phyloP scores from a whole-genome alignment of 2,329 filamentous ascomycete species.

The Fusarium mangiferae region DNA sequence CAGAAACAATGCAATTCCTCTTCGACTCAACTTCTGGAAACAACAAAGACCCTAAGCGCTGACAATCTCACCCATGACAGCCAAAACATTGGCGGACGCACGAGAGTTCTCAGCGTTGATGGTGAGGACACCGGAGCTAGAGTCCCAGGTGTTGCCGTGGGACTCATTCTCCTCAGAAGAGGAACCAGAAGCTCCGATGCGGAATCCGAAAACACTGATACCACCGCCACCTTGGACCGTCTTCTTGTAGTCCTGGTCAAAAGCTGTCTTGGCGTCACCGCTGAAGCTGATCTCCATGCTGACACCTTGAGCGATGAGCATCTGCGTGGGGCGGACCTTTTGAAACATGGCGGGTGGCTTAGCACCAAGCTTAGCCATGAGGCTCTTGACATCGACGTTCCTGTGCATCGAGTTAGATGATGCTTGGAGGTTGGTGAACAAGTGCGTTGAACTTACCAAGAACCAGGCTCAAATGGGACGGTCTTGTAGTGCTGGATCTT shows the following conservation, averaged over 20 bases:
- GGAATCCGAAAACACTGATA: background rate
- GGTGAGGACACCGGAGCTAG: background rate
- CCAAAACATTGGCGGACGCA: background rate
- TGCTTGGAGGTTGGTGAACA: fast-evolving
- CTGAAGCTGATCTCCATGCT: background rate
- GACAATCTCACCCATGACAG: background rate
- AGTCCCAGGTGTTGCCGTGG: background rate
- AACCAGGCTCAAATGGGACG: background rate
- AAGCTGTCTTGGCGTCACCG: background rate
- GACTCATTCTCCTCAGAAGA: background rate
- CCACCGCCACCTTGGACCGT: background rate
- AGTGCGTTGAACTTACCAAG: background rate
- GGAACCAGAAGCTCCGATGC: background rate
- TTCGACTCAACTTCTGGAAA: too few relatives aligned
- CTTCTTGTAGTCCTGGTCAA: background rate
- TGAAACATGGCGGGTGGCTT: background rate
- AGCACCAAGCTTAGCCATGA: background rate
- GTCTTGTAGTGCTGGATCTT: background rate
- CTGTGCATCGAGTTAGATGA: background rate
- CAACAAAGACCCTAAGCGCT: background rate
- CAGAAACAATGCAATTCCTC: too few relatives aligned
- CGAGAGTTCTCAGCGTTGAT: background rate
- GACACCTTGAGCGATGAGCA: background rate
- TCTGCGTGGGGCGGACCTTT: background rate
- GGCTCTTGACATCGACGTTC: background rate